Base-by-base conservation (phyloP, 2,329 filamentous ascomycete species). In the Sphaerulina populicola region DNA sequence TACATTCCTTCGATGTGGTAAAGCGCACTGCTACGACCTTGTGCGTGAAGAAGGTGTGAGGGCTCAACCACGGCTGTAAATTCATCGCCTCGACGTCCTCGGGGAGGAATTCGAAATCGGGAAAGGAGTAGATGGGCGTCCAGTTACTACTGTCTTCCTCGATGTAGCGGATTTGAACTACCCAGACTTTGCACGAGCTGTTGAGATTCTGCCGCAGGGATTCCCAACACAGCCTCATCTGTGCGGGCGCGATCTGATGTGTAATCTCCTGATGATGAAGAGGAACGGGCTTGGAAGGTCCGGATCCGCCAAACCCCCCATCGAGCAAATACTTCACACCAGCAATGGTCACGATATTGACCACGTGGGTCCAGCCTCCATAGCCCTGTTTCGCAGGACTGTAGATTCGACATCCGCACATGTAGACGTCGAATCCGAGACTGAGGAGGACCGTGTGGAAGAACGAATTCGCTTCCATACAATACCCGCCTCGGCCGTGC, bases 111-210 rank as follows among this genome's bases (percentile, higher is more conserved):
- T 86, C 82, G 15, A 77, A 68, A 48, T 85, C 79, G 2, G 76
- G 74, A 64, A 88, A 89, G 53, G 75, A 78, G 65, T 86, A 87
- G 53, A 74, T 77, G 1, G 77, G 69, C 27, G 73, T 70, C 79
- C 82, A 89, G 2, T 72, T 69, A 38, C 66, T 69, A 1, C 4
- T 3, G 2, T 18, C 18, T 3, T 74, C 66, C 0, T 67, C 47
- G 14, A 37, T 18, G 29, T 50, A 50, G 55, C 47, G 65, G 53
- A 65, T 60, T 50, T 74, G 66, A 46, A 69, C 72, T 2, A 72
- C 65, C 72, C 72, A 74, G 6, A 73, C 54, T 12, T 70, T 65
- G 46, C 71, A 69, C 21, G 15, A 46, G 39, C 52, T 42, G 43
- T 62, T 54, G 18, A 58, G 30, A 15, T 56, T 56, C 36, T 62